Evolutionary conservation across 2,329 filamentous ascomycete species (phyloP).

Genomic region (Diaporthe destruens): DNA sequence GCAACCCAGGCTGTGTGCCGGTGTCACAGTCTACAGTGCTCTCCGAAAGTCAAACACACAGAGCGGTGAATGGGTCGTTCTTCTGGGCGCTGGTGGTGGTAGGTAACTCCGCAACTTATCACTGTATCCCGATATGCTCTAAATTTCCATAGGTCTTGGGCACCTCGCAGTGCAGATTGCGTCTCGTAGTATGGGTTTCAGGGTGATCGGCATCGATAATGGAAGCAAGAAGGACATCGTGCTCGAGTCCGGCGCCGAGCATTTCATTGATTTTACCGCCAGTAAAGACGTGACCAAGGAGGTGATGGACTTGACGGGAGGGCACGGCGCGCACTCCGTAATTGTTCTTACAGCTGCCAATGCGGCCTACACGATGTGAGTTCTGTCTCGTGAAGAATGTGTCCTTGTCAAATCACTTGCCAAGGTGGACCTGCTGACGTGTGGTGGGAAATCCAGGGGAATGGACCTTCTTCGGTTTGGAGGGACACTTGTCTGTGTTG

Average conservation of each 20-base stretch:
- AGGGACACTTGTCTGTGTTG: constrained; percentile 65
- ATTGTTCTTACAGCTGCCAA: constrained; percentile 67
- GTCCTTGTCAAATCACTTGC: too few species aligned
- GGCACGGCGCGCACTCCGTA: constrained; percentile 71
- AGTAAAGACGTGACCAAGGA: constrained; percentile 57
- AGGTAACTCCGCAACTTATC: constrained; percentile 62
- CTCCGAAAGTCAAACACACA: constrained; percentile 71
- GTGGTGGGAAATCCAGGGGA: constrained; percentile 51
- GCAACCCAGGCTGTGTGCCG: constrained; percentile 47
- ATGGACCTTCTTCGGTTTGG: constrained; percentile 61
- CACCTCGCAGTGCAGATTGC: constrained; percentile 39
- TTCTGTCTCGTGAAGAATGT: background rate
- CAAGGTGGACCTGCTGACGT: background rate
- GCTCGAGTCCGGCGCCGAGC: constrained; percentile 70
- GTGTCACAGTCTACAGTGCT: constrained; percentile 75
- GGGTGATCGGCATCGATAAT: constrained; percentile 41
- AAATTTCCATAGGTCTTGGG: constrained; percentile 31
- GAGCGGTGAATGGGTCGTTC: constrained; percentile 71
- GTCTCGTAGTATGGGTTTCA: constrained; percentile 38
- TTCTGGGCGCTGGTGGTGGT: constrained; percentile 74
- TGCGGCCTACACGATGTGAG: constrained; percentile 56
- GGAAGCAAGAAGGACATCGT: constrained; percentile 43
- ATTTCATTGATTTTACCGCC: constrained; percentile 72
- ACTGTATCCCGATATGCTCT: constrained; percentile 66
- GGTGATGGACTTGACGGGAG: constrained; percentile 68